Conservation (phyloP, 2,329 filamentous ascomycete species). For the Epichloe festucae region DNA sequence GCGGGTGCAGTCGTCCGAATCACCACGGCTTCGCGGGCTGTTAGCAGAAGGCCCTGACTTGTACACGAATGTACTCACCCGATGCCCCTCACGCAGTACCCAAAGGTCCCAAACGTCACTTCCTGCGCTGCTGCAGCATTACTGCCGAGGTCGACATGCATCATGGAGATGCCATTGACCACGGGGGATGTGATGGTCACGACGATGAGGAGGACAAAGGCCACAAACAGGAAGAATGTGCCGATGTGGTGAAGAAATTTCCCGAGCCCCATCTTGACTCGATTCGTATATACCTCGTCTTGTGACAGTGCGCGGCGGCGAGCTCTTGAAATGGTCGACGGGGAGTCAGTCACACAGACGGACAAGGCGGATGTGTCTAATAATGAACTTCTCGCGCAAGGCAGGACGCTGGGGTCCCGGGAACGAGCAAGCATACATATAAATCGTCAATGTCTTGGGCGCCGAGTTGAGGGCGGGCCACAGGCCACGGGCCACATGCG, state of each 20-base stretch:
- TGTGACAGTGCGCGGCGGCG: no score
- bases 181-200: slow-evolving; percentile 49
- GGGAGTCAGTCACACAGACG: no score
- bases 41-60: not conserved
- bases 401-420: not conserved
- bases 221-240: slow-evolving; percentile 41
- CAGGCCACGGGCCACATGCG: no score
- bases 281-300: not conserved
- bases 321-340: no score
- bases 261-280: slow-evolving; percentile 29
- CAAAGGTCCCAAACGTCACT: slow-evolving; percentile 47
- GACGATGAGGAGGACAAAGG: slow-evolving; percentile 43
- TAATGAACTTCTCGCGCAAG: no score
- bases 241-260: slow-evolving; percentile 43
- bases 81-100: slow-evolving; percentile 33
- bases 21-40: slow-evolving; percentile 5
- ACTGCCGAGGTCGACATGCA: slow-evolving; percentile 34
- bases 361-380: no score
- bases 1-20: slow-evolving; percentile 34
- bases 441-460: no score
- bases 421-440: slow-evolving; percentile 2
- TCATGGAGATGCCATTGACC: slow-evolving; percentile 38
- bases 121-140: slow-evolving; percentile 21
- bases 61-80: slow-evolving; percentile 11
- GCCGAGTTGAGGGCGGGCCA: no score